A percentile compares a stretch with the other conserved stretches of the same genome.
Conservation (phyloP, 1,284 basidiomycete genomes). For the Heterobasidion irregulare region DNA sequence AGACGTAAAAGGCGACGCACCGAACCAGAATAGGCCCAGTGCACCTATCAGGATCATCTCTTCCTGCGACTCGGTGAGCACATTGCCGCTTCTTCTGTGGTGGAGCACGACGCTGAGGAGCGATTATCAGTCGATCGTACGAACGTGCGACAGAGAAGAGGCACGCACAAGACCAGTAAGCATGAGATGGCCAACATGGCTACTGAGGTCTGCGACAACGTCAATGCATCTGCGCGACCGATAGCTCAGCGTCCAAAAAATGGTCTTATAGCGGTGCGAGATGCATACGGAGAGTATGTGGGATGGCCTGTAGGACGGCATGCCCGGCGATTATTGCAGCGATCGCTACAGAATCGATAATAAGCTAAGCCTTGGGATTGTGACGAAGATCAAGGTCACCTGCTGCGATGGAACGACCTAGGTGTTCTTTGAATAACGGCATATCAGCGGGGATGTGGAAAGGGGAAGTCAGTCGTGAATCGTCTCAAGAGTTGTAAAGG, state of each 20-base stretch:
- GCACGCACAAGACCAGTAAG: slow-evolving; percentile 55
- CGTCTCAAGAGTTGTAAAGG: neutral
- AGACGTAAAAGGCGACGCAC: slow-evolving; percentile 29
- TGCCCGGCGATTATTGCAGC: slow-evolving; percentile 6
- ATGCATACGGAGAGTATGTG: slow-evolving; percentile 33
- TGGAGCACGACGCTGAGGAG: slow-evolving; percentile 41
- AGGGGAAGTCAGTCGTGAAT: neutral
- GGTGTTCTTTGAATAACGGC: slow-evolving; percentile 20
- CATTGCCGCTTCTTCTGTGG: slow-evolving; percentile 43
- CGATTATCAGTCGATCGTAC: neutral
- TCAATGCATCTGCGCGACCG: slow-evolving; percentile 46
- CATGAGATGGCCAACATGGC: slow-evolving; percentile 55
- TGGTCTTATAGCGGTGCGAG: neutral
- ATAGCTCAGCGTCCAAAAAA: neutral
- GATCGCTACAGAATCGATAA: slow-evolving; percentile 26
- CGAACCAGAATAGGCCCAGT: slow-evolving; percentile 65
- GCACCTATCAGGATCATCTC: slow-evolving; percentile 62
- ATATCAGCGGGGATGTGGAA: slow-evolving; percentile 9
- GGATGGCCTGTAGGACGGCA: slow-evolving; percentile 10
- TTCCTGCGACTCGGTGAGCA: slow-evolving; percentile 61
- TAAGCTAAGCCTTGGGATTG: slow-evolving; percentile 31
- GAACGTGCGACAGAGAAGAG: neutral
- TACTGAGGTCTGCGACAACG: slow-evolving; percentile 64
- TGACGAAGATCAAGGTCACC: slow-evolving; percentile 8
- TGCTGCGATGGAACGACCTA: slow-evolving; percentile 14